Evolutionary conservation across 1,284 basidiomycete genomes (phyloP), one percentile per base, ranked within the genome.

Genomic region (Sanguinoderma infundibulare): DNA sequence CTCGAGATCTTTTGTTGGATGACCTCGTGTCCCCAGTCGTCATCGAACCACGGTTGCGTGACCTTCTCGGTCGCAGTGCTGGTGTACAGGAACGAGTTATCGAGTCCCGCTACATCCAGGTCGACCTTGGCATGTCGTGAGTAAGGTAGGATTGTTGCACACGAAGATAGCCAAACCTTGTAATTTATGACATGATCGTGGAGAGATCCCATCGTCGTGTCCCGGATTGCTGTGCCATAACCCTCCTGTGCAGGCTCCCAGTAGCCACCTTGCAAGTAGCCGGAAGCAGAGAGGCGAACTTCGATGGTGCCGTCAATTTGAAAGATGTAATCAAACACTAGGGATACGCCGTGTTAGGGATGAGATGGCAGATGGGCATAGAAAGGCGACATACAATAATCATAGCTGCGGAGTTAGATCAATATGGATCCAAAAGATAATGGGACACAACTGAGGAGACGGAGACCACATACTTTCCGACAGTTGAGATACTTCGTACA

Each of bases 141-240:
- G 28, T 28, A 44, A 52, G 34, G 28, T 46, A n/a, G 28, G 20
- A 24, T 12, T 20, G 30, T 30, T 10, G 5, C 12, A 28, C 12
- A 20, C 30, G 10, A 4, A 32, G 26, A 35, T 3, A 4, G 17
- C 8, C 63, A 6, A 42, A 78, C 77, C 79, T 85, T 85, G 75
- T 81, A 89, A 72, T 86, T 88, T 70, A 90, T 84, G 40, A 89
- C 83, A 67, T 90, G 87, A 69, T 90, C 87, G 64, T 90, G 88
- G n/a, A 90, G 70, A 35, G 82, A 86, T 14, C 87, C 87, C 84
- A 87, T 87, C 15, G 80, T 81, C 2, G 80, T 82, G 34, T 85
- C 79, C 42, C 80, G 81, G 46, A 89, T 86, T 17, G 78, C 78
- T 35, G 81, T 79, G 0, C 87, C 87, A 66, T 89, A 89, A 0